These are phyloP conservation scores for Iris pallida DNA, from an alignment of 116 monocot species.

Conservation along the genomic window DNA sequence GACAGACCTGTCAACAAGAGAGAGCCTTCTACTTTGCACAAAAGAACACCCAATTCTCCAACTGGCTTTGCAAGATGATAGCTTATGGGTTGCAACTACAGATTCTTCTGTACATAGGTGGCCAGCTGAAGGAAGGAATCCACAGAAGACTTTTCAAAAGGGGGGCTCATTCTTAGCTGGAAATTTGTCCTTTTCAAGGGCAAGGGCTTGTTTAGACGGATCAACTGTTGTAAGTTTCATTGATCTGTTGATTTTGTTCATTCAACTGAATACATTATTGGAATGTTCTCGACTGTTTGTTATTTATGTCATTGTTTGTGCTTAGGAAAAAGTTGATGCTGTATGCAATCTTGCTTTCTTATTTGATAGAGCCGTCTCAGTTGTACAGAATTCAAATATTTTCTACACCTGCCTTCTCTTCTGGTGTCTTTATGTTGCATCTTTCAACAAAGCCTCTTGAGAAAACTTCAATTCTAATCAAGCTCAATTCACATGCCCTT, in stretches of 20 bases:
- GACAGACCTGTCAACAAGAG: conserved; percentile 87
- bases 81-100: conserved; percentile 93
- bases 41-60: conserved; percentile 83
- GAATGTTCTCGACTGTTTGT: background rate
- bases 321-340: no score
- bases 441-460: no score
- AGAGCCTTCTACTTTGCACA: conserved; percentile 79
- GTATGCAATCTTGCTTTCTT: no score
- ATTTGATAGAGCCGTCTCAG: no score
- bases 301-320: background rate
- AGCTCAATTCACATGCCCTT: no score
- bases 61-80: conserved; percentile 81
- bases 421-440: no score
- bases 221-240: conserved; percentile 67
- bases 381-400: no score
- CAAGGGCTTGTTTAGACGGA: conserved; percentile 84
- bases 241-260: background rate
- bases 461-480: no score
- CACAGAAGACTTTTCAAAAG: conserved; percentile 77
- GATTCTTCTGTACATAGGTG: conserved; percentile 86
- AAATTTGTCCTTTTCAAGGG: conserved; percentile 92
- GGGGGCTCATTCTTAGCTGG: conserved; percentile 95
- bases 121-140: conserved; percentile 72
- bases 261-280: background rate
- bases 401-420: no score